Evolutionary conservation across 164 flowering plant genomes (phyloP).

Genomic region (Taxillus chinensis): DNA sequence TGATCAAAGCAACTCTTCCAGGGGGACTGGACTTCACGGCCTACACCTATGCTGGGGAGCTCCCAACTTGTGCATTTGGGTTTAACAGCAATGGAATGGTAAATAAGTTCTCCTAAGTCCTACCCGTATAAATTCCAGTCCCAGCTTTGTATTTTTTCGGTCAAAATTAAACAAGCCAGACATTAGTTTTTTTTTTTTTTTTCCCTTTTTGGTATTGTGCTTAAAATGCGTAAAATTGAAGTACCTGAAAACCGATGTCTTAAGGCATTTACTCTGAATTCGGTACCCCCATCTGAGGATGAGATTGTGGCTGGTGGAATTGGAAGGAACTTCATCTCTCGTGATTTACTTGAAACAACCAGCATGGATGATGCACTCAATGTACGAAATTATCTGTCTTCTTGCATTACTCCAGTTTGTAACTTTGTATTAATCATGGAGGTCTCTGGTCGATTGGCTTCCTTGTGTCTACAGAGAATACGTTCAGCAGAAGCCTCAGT

Average conservation of each 20-base stretch:
- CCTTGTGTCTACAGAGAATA: constrained; percentile 36
- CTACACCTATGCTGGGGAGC: constrained; percentile 88
- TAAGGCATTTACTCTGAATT: constrained; percentile 76
- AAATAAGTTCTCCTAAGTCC: constrained; percentile 6
- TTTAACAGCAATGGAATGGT: constrained; percentile 74
- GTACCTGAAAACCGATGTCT: neutral
- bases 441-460: constrained; percentile 5
- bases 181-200: no score
- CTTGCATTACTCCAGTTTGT: neutral
- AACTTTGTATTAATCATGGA: neutral
- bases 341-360: constrained; percentile 71
- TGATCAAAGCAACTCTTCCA: constrained; percentile 42
- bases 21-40: constrained; percentile 54
- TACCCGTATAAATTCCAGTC: neutral
- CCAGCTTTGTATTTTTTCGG: no score
- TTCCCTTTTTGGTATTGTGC: neutral
- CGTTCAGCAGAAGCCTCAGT: constrained; percentile 49
- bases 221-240: constrained; percentile 1
- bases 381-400: constrained; percentile 22
- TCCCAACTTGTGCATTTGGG: constrained; percentile 85
- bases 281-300: constrained; percentile 61
- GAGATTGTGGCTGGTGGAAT: constrained; percentile 60
- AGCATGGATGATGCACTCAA: constrained; percentile 53
- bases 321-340: constrained; percentile 62
- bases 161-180: no score